A percentile compares a stretch with the other conserved stretches of the same genome.
Evolutionary conservation across 805 yeast genomes (phyloP).

Genomic region (Cyberlindnera amylophila): DNA sequence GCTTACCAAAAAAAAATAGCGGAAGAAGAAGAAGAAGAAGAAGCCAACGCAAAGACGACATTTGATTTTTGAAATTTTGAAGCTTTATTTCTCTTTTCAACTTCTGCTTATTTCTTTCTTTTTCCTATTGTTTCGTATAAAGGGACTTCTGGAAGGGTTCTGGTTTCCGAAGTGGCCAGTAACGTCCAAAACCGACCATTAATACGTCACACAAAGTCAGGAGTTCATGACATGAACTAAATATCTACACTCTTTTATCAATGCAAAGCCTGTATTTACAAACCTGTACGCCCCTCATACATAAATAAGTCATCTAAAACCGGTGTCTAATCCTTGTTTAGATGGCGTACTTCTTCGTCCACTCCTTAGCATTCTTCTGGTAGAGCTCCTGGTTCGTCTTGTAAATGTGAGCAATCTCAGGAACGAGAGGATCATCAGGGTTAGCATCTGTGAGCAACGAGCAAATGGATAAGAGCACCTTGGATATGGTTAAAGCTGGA

Average conservation of each 20-base stretch:
- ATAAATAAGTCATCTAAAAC: not conserved
- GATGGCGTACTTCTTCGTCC: constrained; percentile 98
- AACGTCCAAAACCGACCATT: no score
- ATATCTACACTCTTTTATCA: not conserved
- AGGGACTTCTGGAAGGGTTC: no score
- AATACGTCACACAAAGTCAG: no score
- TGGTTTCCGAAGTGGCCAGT: no score
- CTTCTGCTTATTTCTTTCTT: no score
- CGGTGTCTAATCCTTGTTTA: constrained; percentile 3
- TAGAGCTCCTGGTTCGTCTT: constrained; percentile 91
- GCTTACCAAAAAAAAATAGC: constrained; percentile 7
- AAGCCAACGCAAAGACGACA: no score
- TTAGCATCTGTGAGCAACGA: constrained; percentile 96
- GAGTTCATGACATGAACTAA: no score
- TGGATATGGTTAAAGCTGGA: constrained; percentile 94
- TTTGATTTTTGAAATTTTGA: no score
- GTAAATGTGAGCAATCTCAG: constrained; percentile 95
- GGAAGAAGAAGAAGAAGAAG: no score
- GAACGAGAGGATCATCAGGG: constrained; percentile 98
- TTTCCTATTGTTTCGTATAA: no score
- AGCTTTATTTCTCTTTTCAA: no score
- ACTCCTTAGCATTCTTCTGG: constrained; percentile 95
- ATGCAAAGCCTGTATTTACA: constrained; percentile 21
- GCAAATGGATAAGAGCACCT: constrained; percentile 90
- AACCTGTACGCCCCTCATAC: constrained; percentile 6